Base-by-base conservation (phyloP, 306 rosid genomes). In the Fragaria ananassa region DNA sequence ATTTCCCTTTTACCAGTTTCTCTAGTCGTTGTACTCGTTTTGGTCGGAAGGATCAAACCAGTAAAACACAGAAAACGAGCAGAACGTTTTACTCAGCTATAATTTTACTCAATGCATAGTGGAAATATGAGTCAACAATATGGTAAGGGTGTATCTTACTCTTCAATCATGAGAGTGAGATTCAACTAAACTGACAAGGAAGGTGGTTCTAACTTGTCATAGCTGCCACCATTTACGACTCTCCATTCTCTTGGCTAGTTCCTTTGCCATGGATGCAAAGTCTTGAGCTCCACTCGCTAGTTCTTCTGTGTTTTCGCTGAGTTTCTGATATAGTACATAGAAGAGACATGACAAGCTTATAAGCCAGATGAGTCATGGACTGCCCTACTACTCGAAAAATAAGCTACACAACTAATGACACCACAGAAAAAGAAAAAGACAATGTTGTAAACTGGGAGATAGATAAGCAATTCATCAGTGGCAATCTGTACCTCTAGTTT, bases 161-260 rank as follows among this genome's bases (percentile, higher is more conserved):
- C 46, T 70, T 70, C 39, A 5, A 8, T 15, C 23, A 49, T 18
- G 41, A 5, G 35, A 53, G 27, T 31, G 2, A 42, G 53, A 17
- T 41, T 57, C 68, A 25, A 51, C 42, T 42, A 8, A 42, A 5
- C 12, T 39, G 47, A 27, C 13, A 14, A 25, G 27, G 61, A 11
- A 19, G 39, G 1, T 47, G 25, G 18, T 51, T 34, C 14, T 25
- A 53, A 71, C 57, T 23, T 23, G 79, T 84, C 80, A 91, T 78
- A 91, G 68, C 61, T 94, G 92, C 97, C 98, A 93, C 98, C 98
- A 91, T 86, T 94, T 91, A 46, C 94, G 94, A 82, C 84, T 90
- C 87, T 91, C 97, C 94, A 91, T 87, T 77, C 82, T 86, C 81
- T 87, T 88, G 60, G 91, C 8, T 9, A 91, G 88, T 83, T 94